Conservation (phyloP, 441 rosid genomes). For the Syzygium malaccense region DNA sequence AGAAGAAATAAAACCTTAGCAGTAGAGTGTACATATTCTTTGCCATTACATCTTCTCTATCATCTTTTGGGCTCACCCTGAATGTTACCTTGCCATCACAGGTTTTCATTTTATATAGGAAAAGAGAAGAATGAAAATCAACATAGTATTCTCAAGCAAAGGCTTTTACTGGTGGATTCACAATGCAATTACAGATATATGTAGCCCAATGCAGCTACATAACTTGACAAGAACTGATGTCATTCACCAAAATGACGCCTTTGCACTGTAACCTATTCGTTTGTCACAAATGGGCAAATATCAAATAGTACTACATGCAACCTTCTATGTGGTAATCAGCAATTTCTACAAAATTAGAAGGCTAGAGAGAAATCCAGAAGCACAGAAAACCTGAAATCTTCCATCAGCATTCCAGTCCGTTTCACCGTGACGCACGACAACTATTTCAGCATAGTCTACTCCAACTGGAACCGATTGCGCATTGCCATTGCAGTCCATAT, state of each 20-base stretch:
- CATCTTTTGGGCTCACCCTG: neutral
- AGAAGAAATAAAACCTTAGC: neutral
- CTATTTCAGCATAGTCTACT: neutral
- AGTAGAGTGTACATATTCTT: neutral
- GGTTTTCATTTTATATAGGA: neutral
- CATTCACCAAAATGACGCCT: neutral
- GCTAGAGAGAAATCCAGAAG: neutral
- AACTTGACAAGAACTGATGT: neutral
- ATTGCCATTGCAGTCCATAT: neutral
- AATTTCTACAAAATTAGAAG: neutral
- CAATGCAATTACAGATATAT: neutral
- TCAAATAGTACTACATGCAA: neutral
- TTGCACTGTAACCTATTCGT: neutral
- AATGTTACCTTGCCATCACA: neutral
- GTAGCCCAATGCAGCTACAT: neutral
- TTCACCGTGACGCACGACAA: neutral
- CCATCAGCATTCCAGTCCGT: neutral
- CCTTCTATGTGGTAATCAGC: neutral
- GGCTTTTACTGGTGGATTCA: neutral
- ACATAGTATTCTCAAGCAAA: neutral
- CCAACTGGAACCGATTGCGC: neutral
- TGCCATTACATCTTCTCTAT: neutral
- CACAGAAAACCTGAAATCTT: neutral
- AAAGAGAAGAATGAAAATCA: neutral
- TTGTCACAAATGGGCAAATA: neutral